Conservation (phyloP, 208 protist species). For the Blastocrithidia nonstop region DNA sequence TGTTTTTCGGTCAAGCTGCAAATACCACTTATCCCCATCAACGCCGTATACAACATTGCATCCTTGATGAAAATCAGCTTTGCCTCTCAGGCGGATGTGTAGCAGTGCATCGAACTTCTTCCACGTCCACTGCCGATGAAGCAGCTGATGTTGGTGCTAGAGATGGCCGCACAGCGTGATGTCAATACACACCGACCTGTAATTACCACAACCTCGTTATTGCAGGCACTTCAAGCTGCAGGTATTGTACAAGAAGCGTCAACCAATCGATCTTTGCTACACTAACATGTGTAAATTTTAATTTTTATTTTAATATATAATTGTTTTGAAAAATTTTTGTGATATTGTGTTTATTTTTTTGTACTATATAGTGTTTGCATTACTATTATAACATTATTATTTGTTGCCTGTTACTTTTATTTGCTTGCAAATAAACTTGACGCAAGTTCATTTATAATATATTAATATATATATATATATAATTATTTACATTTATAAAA, state of each 20-base stretch:
- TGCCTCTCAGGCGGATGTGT: conserved; percentile 12
- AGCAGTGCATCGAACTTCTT: conserved; percentile 14
- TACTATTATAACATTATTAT: no score
- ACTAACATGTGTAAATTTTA: no score
- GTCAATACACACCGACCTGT: conserved; percentile 6
- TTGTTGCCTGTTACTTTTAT: no score
- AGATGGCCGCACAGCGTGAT: conserved; percentile 53
- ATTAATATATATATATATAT: no score
- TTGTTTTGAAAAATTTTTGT: background rate
- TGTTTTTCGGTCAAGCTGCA: conserved; percentile 83
- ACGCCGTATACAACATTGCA: conserved; percentile 23
- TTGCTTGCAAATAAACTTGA: no score
- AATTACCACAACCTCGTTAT: conserved; percentile 27
- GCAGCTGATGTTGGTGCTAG: conserved; percentile 62
- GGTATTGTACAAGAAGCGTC: conserved; percentile 14
- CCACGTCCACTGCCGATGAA: conserved; percentile 46
- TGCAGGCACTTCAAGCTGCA: conserved; percentile 34
- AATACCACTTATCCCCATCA: conserved; percentile 23
- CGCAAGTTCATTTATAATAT: no score
- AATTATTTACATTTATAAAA: background rate
- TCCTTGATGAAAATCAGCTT: conserved; percentile 22
- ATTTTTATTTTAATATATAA: no score
- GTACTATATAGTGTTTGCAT: background rate
- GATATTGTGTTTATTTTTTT: background rate
- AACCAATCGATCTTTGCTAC: no score